Conservation (phyloP, 2,329 filamentous ascomycete genomes). For the Claviceps sp. region DNA sequence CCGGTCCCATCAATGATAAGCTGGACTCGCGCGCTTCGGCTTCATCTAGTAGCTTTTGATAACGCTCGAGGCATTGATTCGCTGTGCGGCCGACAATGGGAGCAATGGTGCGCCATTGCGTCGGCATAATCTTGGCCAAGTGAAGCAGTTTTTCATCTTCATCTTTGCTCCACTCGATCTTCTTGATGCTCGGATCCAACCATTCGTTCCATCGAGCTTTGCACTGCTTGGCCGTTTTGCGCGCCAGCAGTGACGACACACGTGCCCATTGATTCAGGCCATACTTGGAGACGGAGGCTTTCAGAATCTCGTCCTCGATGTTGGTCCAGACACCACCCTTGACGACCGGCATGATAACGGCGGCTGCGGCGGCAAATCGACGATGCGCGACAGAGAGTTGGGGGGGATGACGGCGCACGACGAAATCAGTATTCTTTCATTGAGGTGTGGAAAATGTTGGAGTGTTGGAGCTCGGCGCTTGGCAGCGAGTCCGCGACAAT, state of each 20-base stretch:
- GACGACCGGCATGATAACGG: slow-evolving; percentile 51
- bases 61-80: slow-evolving; percentile 92
- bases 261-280: slow-evolving; percentile 96
- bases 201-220: slow-evolving; percentile 98
- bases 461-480: not conserved
- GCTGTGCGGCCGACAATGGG: slow-evolving; percentile 93
- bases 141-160: slow-evolving; percentile 97
- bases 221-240: slow-evolving; percentile 98
- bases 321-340: slow-evolving; percentile 67
- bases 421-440: not conserved
- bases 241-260: slow-evolving; percentile 88
- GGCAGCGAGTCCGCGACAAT: too few species aligned
- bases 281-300: slow-evolving; percentile 89
- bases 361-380: not conserved
- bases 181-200: slow-evolving; percentile 94
- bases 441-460: slow-evolving; percentile 2
- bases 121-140: slow-evolving; percentile 95
- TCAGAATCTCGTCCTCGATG: slow-evolving; percentile 90
- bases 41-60: slow-evolving; percentile 92
- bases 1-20: slow-evolving; percentile 70
- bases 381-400: not conserved
- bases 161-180: slow-evolving; percentile 98
- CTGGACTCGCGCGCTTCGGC: slow-evolving; percentile 81
- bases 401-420: not conserved
- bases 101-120: slow-evolving; percentile 97